phyloP scores from a whole-genome alignment of 441 rosid genomes.

The Syzygium malaccense region DNA sequence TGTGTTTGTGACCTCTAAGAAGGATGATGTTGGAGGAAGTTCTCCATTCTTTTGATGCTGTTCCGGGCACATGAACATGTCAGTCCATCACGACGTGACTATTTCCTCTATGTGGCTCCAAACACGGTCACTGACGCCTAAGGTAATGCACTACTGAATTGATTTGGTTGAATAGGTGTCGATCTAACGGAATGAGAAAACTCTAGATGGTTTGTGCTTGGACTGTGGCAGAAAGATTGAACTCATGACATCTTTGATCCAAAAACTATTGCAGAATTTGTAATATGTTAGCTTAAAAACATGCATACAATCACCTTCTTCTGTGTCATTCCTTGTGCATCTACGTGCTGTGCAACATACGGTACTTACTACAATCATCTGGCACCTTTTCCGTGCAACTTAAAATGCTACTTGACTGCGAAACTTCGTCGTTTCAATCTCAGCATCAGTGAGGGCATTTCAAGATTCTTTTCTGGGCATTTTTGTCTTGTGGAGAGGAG shows the following conservation, averaged over 20 bases:
- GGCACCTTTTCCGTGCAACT: background rate
- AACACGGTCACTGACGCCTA: background rate
- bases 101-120: background rate
- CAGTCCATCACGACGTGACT: background rate
- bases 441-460: background rate
- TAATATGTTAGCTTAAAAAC: background rate
- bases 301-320: background rate
- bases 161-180: background rate
- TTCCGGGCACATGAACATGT: slow-evolving; percentile 14
- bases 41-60: slow-evolving; percentile 69
- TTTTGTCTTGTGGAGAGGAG: background rate
- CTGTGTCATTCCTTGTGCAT: background rate
- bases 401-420: background rate
- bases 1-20: slow-evolving; percentile 65
- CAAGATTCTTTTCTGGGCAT: background rate
- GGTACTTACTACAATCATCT: background rate
- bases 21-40: slow-evolving; percentile 57
- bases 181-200: background rate
- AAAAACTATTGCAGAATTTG: background rate
- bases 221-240: background rate
- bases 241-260: background rate
- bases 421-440: background rate
- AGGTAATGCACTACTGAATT: background rate
- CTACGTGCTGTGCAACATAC: background rate
- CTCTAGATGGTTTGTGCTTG: background rate